Evolutionary conservation across 2,329 filamentous ascomycete genomes (phyloP).

Genomic region (Alternaria longipes): DNA sequence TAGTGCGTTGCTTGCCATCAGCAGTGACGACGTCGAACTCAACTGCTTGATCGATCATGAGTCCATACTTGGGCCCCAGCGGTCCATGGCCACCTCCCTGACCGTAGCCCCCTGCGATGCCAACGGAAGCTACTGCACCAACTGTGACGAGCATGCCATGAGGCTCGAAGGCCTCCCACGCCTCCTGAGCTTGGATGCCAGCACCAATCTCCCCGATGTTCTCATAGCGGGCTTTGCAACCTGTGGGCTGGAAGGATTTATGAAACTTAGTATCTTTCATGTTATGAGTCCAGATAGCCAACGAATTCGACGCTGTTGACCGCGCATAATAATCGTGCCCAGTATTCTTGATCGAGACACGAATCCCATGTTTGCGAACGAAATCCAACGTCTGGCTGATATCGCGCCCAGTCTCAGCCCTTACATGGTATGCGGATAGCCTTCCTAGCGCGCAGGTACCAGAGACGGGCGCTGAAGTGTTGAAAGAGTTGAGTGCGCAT

Average conservation of each 20-base stretch:
- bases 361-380: slow-evolving; percentile 42
- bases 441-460: slow-evolving; percentile 46
- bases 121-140: slow-evolving; percentile 57
- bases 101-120: slow-evolving; percentile 56
- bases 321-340: slow-evolving; percentile 51
- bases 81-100: slow-evolving; percentile 65
- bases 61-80: slow-evolving; percentile 57
- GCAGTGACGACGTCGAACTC: slow-evolving; percentile 50
- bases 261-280: slow-evolving; percentile 45
- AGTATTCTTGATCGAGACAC: slow-evolving; percentile 49
- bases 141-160: slow-evolving; percentile 47
- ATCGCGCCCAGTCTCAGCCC: slow-evolving; percentile 37
- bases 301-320: slow-evolving; percentile 45
- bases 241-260: slow-evolving; percentile 36
- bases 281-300: slow-evolving; percentile 49
- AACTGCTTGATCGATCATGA: slow-evolving; percentile 50
- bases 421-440: slow-evolving; percentile 46
- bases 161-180: slow-evolving; percentile 48
- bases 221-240: slow-evolving; percentile 38
- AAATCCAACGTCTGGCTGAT: slow-evolving; percentile 43
- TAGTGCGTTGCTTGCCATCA: slow-evolving; percentile 41
- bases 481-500: slow-evolving; percentile 42
- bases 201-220: slow-evolving; percentile 48
- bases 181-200: slow-evolving; percentile 47
- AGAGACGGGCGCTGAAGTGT: slow-evolving; percentile 34